A percentile compares a stretch with the other conserved stretches of the same genome.
These are phyloP conservation scores for Thelonectria rubi DNA, from an alignment of 2,329 filamentous ascomycete species.

Conservation along the genomic window DNA sequence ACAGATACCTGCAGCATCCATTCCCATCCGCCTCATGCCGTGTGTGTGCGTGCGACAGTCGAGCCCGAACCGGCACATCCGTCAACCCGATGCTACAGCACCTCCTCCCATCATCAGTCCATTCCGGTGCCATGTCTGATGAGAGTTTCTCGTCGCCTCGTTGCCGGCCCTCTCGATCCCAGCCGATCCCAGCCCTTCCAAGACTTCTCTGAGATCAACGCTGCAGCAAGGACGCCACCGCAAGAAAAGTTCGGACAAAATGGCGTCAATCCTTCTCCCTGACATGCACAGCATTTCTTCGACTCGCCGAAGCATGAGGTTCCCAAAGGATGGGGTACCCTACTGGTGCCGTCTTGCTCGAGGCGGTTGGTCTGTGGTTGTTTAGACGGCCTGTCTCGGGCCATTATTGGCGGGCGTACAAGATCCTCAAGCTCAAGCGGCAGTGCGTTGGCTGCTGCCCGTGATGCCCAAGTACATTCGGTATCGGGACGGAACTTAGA, in stretches of 20 bases:
- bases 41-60: background rate
- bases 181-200: background rate
- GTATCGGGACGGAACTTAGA: too few species aligned
- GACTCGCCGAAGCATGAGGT: background rate
- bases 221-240: constrained; percentile 7
- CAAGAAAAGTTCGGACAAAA: constrained; percentile 2
- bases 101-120: constrained; percentile 3
- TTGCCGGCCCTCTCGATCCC: background rate
- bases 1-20: too few species aligned
- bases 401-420: background rate
- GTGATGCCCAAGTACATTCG: too few species aligned
- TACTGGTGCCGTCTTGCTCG: constrained; percentile 1
- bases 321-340: constrained; percentile 5
- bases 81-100: constrained; percentile 13
- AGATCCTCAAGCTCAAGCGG: background rate
- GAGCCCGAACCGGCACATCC: constrained; percentile 16
- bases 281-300: background rate
- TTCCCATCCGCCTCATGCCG: background rate
- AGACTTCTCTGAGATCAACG: constrained; percentile 1
- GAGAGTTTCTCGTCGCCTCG: background rate
- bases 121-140: constrained; percentile 9
- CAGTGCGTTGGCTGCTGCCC: too few species aligned
- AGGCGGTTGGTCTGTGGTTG: background rate
- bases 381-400: background rate
- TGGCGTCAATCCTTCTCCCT: constrained; percentile 2